Base-by-base conservation (phyloP, 495 filamentous ascomycete species). In the Talaromyces liani region DNA sequence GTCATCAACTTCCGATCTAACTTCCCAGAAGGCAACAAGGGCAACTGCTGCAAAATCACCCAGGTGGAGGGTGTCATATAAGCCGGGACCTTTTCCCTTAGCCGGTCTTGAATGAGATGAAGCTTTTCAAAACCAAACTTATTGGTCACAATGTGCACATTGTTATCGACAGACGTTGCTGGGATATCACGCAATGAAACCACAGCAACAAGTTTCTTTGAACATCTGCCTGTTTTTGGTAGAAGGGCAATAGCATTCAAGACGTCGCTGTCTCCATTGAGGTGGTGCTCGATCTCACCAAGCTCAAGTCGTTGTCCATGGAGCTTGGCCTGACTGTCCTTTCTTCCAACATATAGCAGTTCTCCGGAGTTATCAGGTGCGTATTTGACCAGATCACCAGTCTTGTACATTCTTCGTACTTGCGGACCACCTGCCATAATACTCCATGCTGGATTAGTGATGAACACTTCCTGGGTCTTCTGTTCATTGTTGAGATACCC, bases 321-420 rank as follows among this genome's bases (percentile, higher is more conserved):
- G 34, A 70, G 67, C 68, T 87, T 87, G 8, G 83, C 79, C 65
- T 85, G 82, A 12, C 77, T 77, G 62, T 87, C 84, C 53, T 79
- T 79, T 14, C 84, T 75, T 5, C 81, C 80, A 3, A 85, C 72
- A 68, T 83, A 85, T 22, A 75, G 64, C 20, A 86, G 68, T 1
- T 72, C 72, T 6, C 82, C 80, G 47, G 82, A 76, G 0, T 69
- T 33, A 31, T 80, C 77, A 27, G 60, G 56, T 2, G 49, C 55
- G 51, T 85, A 84, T 16, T 71, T 71, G 0, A 85, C 83, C 0
- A 85, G 68, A 69, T 87, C 84, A 4, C 84, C 84, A 1, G 84
- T 85, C 66, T 82, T 84, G 64, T 88, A 88, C n/a, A 87, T 63
- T 29, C 54, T 27, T 22, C 49, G 34, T 0, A 7, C 14, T 41